A percentile compares a stretch with the other conserved stretches of the same genome.
phyloP scores from a whole-genome alignment of 2,329 filamentous ascomycete genomes.

The Colletotrichum theobromicola region DNA sequence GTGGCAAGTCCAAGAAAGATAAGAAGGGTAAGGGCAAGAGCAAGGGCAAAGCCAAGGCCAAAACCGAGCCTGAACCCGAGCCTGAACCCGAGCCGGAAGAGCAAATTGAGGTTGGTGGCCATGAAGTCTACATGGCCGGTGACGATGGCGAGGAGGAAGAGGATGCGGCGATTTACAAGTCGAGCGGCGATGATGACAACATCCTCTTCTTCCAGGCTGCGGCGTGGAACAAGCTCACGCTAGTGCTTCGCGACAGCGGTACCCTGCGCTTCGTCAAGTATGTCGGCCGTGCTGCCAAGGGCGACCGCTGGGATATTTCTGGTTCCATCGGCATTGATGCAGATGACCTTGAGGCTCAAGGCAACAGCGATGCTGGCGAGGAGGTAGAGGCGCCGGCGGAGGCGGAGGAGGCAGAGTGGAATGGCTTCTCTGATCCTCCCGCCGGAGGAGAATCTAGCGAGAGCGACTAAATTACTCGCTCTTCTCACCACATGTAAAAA shows the following conservation, averaged over 20 bases:
- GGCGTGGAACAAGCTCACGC: slow-evolving; percentile 87
- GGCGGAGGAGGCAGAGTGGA: slow-evolving; percentile 58
- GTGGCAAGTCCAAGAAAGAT: slow-evolving; percentile 33
- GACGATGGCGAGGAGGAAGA: slow-evolving; percentile 72
- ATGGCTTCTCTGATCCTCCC: slow-evolving; percentile 56
- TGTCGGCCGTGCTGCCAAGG: slow-evolving; percentile 79
- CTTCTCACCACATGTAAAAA: background rate
- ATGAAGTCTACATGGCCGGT: slow-evolving; percentile 93
- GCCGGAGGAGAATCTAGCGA: slow-evolving; percentile 27
- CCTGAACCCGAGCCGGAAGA: slow-evolving; percentile 28
- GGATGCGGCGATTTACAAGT: slow-evolving; percentile 82
- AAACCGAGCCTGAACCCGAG: slow-evolving; percentile 33
- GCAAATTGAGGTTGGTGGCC: slow-evolving; percentile 64
- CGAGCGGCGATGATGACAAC: slow-evolving; percentile 76
- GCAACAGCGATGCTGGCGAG: slow-evolving; percentile 32
- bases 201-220: slow-evolving; percentile 68
- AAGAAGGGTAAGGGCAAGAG: slow-evolving; percentile 32
- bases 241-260: slow-evolving; percentile 87
- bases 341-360: slow-evolving; percentile 48
- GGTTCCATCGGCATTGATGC: slow-evolving; percentile 77
- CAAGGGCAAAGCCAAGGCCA: slow-evolving; percentile 33
- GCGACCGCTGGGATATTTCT: slow-evolving; percentile 91
- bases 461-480: slow-evolving; percentile 34
- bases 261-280: slow-evolving; percentile 96
- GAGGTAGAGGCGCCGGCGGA: too few relatives aligned